Percentiles rank a stretch among this genome's conserved stretches.
phyloP scores from a whole-genome alignment of 148 eudicot genomes.

The Rhododendron molle region DNA sequence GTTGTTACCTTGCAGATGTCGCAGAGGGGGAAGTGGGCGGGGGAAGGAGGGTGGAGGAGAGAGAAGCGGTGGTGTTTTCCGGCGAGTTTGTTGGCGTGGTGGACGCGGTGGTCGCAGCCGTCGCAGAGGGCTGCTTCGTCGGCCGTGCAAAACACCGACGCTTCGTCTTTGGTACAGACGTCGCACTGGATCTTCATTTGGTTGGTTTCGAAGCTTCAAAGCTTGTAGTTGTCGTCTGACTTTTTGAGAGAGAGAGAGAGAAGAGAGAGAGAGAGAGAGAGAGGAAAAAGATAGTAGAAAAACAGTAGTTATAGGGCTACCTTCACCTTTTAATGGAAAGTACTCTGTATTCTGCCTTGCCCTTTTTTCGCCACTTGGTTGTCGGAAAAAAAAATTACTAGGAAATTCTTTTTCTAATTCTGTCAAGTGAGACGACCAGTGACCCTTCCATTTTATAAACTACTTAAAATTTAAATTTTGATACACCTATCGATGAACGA shows the following conservation, averaged over 20 bases:
- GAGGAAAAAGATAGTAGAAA: neutral
- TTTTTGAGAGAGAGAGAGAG: neutral
- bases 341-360: too few relatives aligned
- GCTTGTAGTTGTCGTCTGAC: neutral
- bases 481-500: too few relatives aligned
- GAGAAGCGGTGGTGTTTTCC: conserved; percentile 61
- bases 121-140: conserved; percentile 66
- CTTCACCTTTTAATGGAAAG: too few relatives aligned
- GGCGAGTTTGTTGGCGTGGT: conserved; percentile 71
- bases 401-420: too few relatives aligned
- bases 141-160: conserved; percentile 45
- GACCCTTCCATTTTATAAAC: neutral
- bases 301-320: neutral
- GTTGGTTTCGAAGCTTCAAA: neutral
- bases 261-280: neutral
- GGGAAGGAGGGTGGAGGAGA: conserved; percentile 36
- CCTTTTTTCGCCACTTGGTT: too few relatives aligned
- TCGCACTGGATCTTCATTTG: conserved; percentile 72
- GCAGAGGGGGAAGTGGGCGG: conserved; percentile 40
- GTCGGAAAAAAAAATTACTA: too few relatives aligned
- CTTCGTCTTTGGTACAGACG: conserved; percentile 49
- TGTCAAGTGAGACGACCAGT: neutral
- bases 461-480: too few relatives aligned
- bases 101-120: conserved; percentile 63
- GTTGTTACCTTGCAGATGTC: conserved; percentile 63